Evolutionary conservation across 2,329 filamentous ascomycete species (phyloP).

Genomic region (Penicillium digitatum): DNA sequence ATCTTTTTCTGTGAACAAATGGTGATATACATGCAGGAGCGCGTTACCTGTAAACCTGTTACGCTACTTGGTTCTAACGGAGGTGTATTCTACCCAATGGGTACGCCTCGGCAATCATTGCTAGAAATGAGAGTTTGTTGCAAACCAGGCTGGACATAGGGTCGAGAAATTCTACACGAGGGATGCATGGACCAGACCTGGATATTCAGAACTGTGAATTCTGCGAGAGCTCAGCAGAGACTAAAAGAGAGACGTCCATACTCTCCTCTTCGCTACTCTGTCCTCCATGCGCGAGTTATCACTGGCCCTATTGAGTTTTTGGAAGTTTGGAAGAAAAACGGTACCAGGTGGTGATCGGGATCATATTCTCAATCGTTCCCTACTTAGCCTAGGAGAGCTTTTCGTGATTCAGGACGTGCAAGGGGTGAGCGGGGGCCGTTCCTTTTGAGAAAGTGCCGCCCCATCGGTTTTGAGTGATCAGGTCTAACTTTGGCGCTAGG

Average conservation of each 20-base stretch:
- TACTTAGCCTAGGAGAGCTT: constrained; percentile 2
- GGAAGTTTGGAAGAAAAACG: not conserved
- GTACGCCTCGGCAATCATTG: constrained; percentile 8
- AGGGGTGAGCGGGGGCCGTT: constrained; percentile 9
- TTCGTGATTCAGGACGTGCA: not conserved
- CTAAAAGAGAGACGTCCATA: constrained; percentile 5
- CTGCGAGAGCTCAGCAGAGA: not conserved
- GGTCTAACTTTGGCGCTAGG: not conserved
- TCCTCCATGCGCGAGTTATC: not conserved
- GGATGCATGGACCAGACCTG: constrained; percentile 3
- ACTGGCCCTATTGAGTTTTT: not conserved
- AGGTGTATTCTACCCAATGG: constrained; percentile 10
- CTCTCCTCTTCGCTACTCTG: not conserved
- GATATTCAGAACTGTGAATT: not conserved
- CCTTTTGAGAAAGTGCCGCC: not conserved
- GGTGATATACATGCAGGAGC: not conserved
- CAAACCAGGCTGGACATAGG: constrained; percentile 15
- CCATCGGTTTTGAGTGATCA: not conserved
- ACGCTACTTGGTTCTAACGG: not conserved
- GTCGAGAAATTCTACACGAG: constrained; percentile 9
- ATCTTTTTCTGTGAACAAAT: not conserved
- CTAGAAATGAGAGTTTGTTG: constrained; percentile 5
- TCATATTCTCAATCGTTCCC: constrained; percentile 19
- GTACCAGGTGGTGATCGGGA: constrained; percentile 12
- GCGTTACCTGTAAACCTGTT: constrained; percentile 2